These are phyloP conservation scores for Coelastrella sp. DNA, from an alignment of 139 green algal genomes.

Conservation along the genomic window DNA sequence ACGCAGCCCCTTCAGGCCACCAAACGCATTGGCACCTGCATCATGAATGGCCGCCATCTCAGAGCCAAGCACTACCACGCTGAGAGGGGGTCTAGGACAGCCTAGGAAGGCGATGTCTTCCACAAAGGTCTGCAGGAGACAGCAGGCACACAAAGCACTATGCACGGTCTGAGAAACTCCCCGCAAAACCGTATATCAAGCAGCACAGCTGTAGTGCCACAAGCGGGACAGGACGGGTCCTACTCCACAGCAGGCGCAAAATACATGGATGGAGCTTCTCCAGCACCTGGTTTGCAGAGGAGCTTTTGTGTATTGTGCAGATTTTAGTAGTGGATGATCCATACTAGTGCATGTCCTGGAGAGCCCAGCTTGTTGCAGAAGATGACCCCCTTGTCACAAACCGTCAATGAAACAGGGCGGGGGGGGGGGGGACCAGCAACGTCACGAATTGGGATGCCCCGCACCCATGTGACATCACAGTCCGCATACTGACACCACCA, in stretches of 20 bases:
- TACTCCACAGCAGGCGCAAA: background rate
- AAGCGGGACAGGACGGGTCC: background rate
- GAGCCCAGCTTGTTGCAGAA: background rate
- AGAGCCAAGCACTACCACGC: background rate
- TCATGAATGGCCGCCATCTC: background rate
- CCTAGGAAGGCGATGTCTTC: background rate
- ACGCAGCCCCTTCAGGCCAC: background rate
- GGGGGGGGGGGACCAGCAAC: background rate
- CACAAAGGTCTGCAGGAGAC: conserved; percentile 3
- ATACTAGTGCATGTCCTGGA: background rate
- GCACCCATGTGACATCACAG: background rate
- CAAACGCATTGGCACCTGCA: background rate
- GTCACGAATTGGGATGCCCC: background rate
- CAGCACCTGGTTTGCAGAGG: background rate
- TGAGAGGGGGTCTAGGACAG: background rate
- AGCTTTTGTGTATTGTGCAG: background rate
- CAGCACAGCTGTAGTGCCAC: background rate
- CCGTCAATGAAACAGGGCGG: background rate
- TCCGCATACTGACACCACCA: background rate
- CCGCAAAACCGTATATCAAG: background rate
- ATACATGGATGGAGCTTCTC: background rate
- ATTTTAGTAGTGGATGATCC: background rate
- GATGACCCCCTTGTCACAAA: background rate
- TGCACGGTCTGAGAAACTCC: background rate
- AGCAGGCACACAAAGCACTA: background rate